phyloP scores from a whole-genome alignment of 345 rosid genomes.

The Raphanus sativus region DNA sequence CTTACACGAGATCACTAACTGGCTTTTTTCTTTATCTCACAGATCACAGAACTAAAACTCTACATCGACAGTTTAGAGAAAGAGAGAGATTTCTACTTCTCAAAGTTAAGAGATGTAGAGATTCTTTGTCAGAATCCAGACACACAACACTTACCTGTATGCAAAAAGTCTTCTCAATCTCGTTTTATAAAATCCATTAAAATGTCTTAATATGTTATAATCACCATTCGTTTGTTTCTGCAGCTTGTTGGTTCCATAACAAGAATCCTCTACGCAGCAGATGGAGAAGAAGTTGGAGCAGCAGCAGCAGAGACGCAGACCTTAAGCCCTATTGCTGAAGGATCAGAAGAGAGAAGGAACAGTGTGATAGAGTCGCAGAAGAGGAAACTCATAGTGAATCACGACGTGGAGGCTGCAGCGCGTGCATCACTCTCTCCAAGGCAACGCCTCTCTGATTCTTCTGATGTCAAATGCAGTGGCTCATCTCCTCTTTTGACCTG shows the following conservation, averaged over 20 bases:
- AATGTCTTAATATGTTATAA: neutral
- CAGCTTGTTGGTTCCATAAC: conserved; percentile 84
- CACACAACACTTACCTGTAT: conserved; percentile 70
- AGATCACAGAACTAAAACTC: conserved; percentile 94
- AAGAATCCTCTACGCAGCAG: conserved; percentile 76
- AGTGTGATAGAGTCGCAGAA: conserved; percentile 58
- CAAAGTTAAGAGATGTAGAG: conserved; percentile 86
- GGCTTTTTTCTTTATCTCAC: conserved; percentile 8
- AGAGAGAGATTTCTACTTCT: conserved; percentile 94
- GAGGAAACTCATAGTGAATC: conserved; percentile 70
- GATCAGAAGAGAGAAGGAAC: conserved; percentile 60
- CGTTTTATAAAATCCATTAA: neutral
- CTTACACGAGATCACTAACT: conserved; percentile 11
- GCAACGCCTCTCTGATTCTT: conserved; percentile 80
- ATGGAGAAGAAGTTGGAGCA: conserved; percentile 58
- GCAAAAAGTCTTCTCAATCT: conserved; percentile 8
- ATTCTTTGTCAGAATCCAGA: conserved; percentile 74
- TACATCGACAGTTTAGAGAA: conserved; percentile 93
- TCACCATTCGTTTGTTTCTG: neutral
- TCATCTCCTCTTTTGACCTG: conserved; percentile 83
- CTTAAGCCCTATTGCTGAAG: conserved; percentile 79
- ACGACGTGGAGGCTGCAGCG: conserved; percentile 74
- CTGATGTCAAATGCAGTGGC: conserved; percentile 88
- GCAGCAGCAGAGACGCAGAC: conserved; percentile 59
- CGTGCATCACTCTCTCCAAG: conserved; percentile 68